These are phyloP conservation scores for Penstemon davidsonii DNA, from an alignment of 257 asterid species.

Conservation along the genomic window DNA sequence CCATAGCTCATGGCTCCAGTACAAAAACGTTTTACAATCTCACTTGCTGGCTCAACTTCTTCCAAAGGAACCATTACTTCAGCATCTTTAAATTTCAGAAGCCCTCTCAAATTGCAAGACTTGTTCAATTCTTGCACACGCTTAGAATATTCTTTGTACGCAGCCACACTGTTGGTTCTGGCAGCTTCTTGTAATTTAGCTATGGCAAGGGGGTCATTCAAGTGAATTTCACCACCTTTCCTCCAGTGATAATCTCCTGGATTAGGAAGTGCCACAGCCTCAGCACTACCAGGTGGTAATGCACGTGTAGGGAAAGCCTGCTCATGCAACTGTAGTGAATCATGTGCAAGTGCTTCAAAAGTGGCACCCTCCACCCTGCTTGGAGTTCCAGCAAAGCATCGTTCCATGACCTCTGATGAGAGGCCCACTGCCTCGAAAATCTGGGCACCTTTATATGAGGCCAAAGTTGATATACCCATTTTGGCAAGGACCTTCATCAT, in stretches of 20 bases:
- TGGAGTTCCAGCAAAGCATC: conserved; percentile 94
- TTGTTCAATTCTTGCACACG: conserved; percentile 82
- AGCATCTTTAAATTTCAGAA: conserved; percentile 78
- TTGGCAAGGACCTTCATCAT: conserved; percentile 99
- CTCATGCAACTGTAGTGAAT: conserved; percentile 84
- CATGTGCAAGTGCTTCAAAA: conserved; percentile 86
- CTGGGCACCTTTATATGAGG: conserved; percentile 99
- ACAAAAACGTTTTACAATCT: conserved; percentile 87
- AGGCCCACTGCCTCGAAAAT: conserved; percentile 99
- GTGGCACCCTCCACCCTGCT: conserved; percentile 99
- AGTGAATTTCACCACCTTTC: conserved; percentile 94
- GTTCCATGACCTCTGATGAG: conserved; percentile 93
- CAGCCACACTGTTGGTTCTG: conserved; percentile 80
- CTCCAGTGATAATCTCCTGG: conserved; percentile 99
- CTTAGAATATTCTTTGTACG: conserved; percentile 90
- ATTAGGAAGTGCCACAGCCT: conserved; percentile 95
- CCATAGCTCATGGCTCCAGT: conserved; percentile 99
- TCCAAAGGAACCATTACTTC: conserved; percentile 69
- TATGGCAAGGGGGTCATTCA: conserved; percentile 95
- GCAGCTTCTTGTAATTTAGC: conserved; percentile 97
- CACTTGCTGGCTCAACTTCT: conserved; percentile 92
- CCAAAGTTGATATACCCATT: conserved; percentile 99
- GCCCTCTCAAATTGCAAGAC: conserved; percentile 95
- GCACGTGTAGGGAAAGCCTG: conserved; percentile 86
- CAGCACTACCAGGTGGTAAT: conserved; percentile 92